Percentiles rank a stretch among this genome's conserved stretches.
Evolutionary conservation across 257 asterid genomes (phyloP).

Genomic region (Lantana camara): DNA sequence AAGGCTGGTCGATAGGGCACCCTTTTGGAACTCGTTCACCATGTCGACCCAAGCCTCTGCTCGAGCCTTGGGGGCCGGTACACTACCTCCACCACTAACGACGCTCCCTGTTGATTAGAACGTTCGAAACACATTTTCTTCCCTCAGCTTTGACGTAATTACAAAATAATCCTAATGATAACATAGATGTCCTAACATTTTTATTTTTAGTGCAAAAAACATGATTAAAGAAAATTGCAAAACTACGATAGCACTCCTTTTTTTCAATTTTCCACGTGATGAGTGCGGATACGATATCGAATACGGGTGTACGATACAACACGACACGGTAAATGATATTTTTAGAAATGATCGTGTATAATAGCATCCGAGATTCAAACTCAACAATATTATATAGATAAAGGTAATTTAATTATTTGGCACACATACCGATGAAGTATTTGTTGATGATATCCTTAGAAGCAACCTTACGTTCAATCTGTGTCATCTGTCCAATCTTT

Average conservation of each 20-base stretch:
- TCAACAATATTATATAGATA: too few species aligned
- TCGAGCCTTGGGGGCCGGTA: conserved; percentile 42
- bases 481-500: conserved; percentile 57
- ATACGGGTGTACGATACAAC: too few species aligned
- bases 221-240: too few species aligned
- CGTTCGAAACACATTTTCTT: not conserved
- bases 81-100: conserved; percentile 63
- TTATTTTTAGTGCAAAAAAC: not conserved
- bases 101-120: conserved; percentile 42
- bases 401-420: not conserved
- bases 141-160: not conserved
- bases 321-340: too few species aligned
- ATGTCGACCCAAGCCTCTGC: conserved; percentile 51
- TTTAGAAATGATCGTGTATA: too few species aligned
- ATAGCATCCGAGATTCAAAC: too few species aligned
- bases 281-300: too few species aligned
- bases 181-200: too few species aligned
- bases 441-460: conserved; percentile 33
- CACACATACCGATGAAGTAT: conserved; percentile 37
- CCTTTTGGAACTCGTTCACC: conserved; percentile 52
- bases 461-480: conserved; percentile 40
- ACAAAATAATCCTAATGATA: not conserved
- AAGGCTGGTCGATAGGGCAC: conserved; percentile 46
- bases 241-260: too few species aligned
- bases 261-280: too few species aligned